Evolutionary conservation across 257 asterid genomes (phyloP), one percentile per base, ranked within the genome.

Genomic region (Plantago elongata): DNA sequence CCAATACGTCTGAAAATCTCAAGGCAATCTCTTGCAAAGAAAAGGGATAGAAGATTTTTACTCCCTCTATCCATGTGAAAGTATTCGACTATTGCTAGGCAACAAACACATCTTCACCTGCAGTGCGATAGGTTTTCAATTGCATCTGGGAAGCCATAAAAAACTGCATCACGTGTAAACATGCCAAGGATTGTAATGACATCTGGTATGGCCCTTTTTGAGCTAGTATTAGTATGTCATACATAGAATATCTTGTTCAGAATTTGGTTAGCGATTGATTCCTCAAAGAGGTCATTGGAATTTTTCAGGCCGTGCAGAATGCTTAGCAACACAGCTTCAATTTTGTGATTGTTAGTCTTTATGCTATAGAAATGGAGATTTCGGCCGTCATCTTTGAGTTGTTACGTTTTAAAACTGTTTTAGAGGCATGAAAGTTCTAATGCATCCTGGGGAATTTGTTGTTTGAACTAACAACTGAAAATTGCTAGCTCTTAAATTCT

Each of bases 51-150:
- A 50, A 66, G 79, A 67, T 71, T 78, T 68, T 81, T 83, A 40
- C 70, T 87, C 57, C 86, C 95, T 54, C 75, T 82, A 63, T 87
- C 82, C 69, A 79, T 76, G 85, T 79, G 74, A 77, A 61, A 43
- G 51, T 14, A 47, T 16, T 54, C 57, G 56, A 51, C 47, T 9
- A 56, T 50, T 42, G 60, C 47, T 55, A 47, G 51, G 22, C 40
- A 52, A 61, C 49, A 16, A 61, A 45, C 62, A 10, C 58, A 54
- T 64, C 51, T 48, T 62, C 46, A 38, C 68, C 50, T 58, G 72
- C 68, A 43, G 44, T 37, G n/a, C 34, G 16, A 56, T 15, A 54
- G 67, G 51, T 68, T 46, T 55, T 45, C 50, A 65, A 3, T 69
- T 60, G 55, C 54, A 50, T 47, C 60, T 62, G 54, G 37, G 54